These are phyloP conservation scores for Geotrichum phurueaensis DNA, from an alignment of 1,139 yeast species.

Conservation along the genomic window DNA sequence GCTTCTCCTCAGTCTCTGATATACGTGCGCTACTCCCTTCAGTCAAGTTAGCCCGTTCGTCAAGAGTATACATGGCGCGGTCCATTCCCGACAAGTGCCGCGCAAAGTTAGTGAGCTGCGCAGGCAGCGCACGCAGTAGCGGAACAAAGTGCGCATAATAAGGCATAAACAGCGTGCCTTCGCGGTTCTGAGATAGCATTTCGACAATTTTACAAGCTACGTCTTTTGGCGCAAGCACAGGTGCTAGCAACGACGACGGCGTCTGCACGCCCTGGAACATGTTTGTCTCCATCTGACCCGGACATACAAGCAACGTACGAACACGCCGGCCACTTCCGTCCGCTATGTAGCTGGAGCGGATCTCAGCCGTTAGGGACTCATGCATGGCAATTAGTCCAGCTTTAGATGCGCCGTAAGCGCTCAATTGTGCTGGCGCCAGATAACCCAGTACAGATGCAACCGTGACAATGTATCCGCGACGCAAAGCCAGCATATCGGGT, in stretches of 20 bases:
- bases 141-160: conserved; percentile 71
- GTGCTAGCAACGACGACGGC: conserved; percentile 72
- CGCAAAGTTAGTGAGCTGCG: conserved; percentile 56
- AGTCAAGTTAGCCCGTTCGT: neutral
- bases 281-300: conserved; percentile 74
- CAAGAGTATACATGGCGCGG: conserved; percentile 17
- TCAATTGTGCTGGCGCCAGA: conserved; percentile 72
- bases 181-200: conserved; percentile 53
- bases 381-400: conserved; percentile 81
- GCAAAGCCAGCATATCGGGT: conserved; percentile 59
- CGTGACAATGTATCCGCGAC: conserved; percentile 73
- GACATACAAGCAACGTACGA: conserved; percentile 69
- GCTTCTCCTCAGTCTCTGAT: neutral
- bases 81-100: conserved; percentile 62
- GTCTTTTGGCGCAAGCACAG: conserved; percentile 61
- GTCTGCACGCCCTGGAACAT: conserved; percentile 69
- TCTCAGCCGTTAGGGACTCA: conserved; percentile 69
- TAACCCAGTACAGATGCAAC: conserved; percentile 80
- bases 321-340: conserved; percentile 41
- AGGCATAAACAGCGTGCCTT: conserved; percentile 70
- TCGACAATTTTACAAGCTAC: conserved; percentile 57
- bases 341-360: conserved; percentile 36
- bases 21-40: neutral
- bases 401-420: conserved; percentile 85
- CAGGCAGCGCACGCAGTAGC: conserved; percentile 61